Evolutionary conservation across 1,139 yeast species (phyloP), one percentile per base, ranked within the genome.

Genomic region (Yamadazyma conglobata): DNA sequence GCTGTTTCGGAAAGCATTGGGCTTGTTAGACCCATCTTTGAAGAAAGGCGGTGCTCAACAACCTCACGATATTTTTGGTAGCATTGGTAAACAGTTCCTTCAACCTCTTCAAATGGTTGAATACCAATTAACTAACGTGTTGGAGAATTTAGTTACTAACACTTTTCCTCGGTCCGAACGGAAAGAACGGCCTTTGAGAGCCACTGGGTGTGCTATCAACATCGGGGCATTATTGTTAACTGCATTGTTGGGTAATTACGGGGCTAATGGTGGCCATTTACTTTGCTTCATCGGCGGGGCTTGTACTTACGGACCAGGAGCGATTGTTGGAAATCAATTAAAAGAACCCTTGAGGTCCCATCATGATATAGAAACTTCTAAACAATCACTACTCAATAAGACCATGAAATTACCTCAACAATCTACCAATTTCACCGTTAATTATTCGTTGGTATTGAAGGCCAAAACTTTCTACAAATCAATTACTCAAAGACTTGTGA

Each of bases 191-290:
- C 65, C 73, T 2, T 60, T 60, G 16, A 63, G 89, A 42, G 66
- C 80, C 16, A 78, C 87, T 0, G 93, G 91, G 0, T 53, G 76
- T 24, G 89, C 89, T 3, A 44, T 83, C 19, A 74, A 76, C 40
- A 58, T 81, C n/a, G 82, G 86, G 0, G 51, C 73, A 2, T 60
- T 70, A 26, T 47, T 82, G 8, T 49, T 81, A 19, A 70, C 69
- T 31, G 50, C 69, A 1, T 49, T 66, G 11, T 46, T 67, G 23
- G 72, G 70, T 2, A 64, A 61, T 7, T 46, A 44, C 6, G 48
- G 50, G 7, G 59, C 73, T 1, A 60, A 73, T 8, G 87, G 87
- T 0, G 77, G 84, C 0, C 76, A 81, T 37, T 52, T 81, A 9
- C 54, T 81, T 54, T 58, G 77, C 22, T 81, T 82, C 43, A 48